Evolutionary conservation across 768 basidiomycete genomes (phyloP), one percentile per base, ranked within the genome.

Genomic region (Leccinellum luteum): DNA sequence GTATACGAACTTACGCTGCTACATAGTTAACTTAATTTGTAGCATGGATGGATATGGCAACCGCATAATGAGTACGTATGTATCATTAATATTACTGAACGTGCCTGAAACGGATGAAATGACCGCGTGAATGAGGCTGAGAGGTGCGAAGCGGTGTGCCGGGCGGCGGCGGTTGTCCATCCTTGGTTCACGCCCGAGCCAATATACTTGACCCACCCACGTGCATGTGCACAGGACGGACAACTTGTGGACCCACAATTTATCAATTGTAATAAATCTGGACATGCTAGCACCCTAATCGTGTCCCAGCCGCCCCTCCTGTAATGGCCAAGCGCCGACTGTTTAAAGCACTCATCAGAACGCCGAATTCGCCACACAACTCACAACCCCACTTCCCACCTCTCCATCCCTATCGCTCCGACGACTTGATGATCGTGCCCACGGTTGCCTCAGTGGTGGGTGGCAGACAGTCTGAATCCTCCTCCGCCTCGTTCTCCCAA

Each of bases 401-500:
- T 27, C 25, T 27, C 25, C 50, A 30, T 34, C 48, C 54, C 38
- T 56, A 35, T 35, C 45, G 30, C 45, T 48, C 48, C 35, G 34
- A 53, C 57, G 52, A 43, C 41, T 27, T 21, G 48, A 66, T 65
- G 63, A 63, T 62, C 10, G 51, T 57, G 48, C 57, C 71, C 41
- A 43, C 41, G 19, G 54, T 63, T 35, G 50, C 61, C 31, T 62
- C 64, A 15, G 48, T 57, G 30, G 38, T 62, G 41, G 56, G 41
- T 43, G 41, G 59, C 44, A 54, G 58, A 44, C 59, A 57, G 6
- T 51, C 57, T 50, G 60, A 60, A 43, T 34, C 66, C 28, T 52
- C 66, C 30, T 58, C 68, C 23, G 64, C 66, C 10, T 52, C 66
- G 23, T 58, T 66, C 27, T 67, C 68, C 8, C 79, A 78, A 73